Evolutionary conservation across 2,329 filamentous ascomycete genomes (phyloP).

Genomic region (Penicillium sp.): DNA sequence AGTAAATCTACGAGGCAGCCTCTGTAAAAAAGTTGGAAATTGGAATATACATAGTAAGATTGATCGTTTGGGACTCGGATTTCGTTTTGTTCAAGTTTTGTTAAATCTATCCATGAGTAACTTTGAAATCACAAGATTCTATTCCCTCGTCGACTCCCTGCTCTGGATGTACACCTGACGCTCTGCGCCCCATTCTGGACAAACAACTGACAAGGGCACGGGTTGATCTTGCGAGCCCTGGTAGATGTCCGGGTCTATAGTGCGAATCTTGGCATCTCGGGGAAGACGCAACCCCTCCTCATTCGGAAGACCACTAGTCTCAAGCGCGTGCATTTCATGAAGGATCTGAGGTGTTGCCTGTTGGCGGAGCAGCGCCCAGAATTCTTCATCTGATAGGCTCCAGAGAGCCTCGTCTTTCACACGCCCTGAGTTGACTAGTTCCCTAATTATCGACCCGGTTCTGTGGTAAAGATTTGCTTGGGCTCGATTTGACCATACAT

Average conservation of each 20-base stretch:
- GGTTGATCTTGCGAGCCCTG: conserved; percentile 5
- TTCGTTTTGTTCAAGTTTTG: too few species aligned
- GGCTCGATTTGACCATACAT: conserved; percentile 45
- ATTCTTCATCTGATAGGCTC: conserved; percentile 39
- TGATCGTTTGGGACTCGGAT: too few species aligned
- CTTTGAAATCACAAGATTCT: neutral
- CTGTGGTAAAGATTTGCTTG: conserved; percentile 41
- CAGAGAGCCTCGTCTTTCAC: conserved; percentile 39
- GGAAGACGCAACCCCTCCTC: conserved; percentile 32
- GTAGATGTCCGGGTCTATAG: conserved; percentile 39
- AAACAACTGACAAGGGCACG: conserved; percentile 19
- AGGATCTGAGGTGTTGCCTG: conserved; percentile 19
- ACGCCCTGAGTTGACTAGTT: conserved; percentile 23
- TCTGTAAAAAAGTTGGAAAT: too few species aligned
- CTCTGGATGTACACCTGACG: conserved; percentile 22
- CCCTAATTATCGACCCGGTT: conserved; percentile 40
- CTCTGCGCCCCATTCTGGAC: conserved; percentile 22
- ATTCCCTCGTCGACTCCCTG: conserved; percentile 14
- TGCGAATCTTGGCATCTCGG: conserved; percentile 35
- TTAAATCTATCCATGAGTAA: too few species aligned
- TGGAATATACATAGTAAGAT: too few species aligned
- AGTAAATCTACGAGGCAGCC: too few species aligned
- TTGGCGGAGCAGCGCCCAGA: conserved; percentile 38
- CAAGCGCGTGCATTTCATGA: conserved; percentile 12
- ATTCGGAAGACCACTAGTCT: conserved; percentile 14